Evolutionary conservation across 352 stramenopile genomes (phyloP), one percentile per base, ranked within the genome.

Genomic region (Blastocystis sp.): DNA sequence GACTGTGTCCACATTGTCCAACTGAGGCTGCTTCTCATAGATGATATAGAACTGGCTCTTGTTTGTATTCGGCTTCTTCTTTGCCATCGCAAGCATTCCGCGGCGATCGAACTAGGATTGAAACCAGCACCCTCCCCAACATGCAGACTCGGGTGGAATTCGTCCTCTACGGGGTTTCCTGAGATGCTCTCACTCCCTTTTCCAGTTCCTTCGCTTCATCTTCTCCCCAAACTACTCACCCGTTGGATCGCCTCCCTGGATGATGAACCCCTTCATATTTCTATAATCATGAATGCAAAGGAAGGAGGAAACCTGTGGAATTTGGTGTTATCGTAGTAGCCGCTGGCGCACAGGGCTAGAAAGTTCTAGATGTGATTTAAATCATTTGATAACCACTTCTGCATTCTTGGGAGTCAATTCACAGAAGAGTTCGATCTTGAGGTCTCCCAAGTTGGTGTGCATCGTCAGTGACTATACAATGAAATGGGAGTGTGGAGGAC

Each of bases 391-490:
- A 9, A 4, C 28, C 11, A 89, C 79, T 65, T 89, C 54, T 1
- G 48, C n/a, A 60, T 87, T 89, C 21, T 76, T 89, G 2, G 84
- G 84, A 48, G 62, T 76, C 48, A 89, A 65, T 24, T 62, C 48
- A 38, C 65, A 89, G 40, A 63, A 80, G 43, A 89, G 42, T 42
- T 89, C 84, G 21, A 89, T 76, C 66, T 89, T 89, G 19, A 89
- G 34, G 38, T 89, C 84, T 24, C 84, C 84, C 28, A 89, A 89
- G 48, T 66, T 89, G 1, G 84, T 89, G 42, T 89, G 65, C 21
- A 89, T n/a, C 2, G 84, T 89, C 11, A 89, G 40, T n/a, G 68
- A 65, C 84, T 89, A 82, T 42, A 10, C 14, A 19, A 28, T 42
- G n/a, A n/a, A n/a, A n/a, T n/a, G n/a, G n/a, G n/a, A n/a, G n/a